Base-by-base conservation (phyloP, 345 rosid species). In the Euphorbia pulcherrima region DNA sequence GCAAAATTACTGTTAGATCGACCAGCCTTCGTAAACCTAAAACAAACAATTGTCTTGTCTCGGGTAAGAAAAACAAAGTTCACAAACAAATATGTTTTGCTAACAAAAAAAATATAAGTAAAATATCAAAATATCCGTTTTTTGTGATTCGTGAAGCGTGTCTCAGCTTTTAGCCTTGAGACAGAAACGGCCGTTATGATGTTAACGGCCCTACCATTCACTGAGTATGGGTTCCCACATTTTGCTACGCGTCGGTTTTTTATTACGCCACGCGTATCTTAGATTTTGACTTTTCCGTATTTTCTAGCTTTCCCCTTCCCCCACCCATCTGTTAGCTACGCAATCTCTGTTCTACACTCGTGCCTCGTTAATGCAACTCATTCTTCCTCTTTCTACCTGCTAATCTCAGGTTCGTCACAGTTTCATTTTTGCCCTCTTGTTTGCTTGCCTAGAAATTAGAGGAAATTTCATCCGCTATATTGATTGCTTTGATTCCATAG, bases 321-420 rank as follows among this genome's bases (percentile, higher is more conserved):
- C 8, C 33, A 35, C 35, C 16, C 50, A 4, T 10, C 37, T 8
- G 28, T 23, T 30, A 11, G 11, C 65, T 0, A 13, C 65, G 40
- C 12, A 62, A 30, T 14, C 13, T 24, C 12, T 3, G 11, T 58
- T 58, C 20, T 50, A n/a, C 10, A 6, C 24, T 50, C 24, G 7
- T 39, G 6, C 12, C n/a, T n/a, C n/a, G n/a, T n/a, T n/a, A n/a
- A n/a, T n/a, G n/a, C n/a, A n/a, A n/a, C n/a, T n/a, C n/a, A n/a
- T n/a, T n/a, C n/a, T n/a, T n/a, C 24, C n/a, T 13, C 28, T 53
- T 21, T 8, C 57, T 24, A 41, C 27, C 47, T 50, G 28, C 61
- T 27, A 24, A 27, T 1, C 68, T 41, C 60, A 64, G 79, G 81
- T 79, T 71, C 50, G 75, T 74, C 48, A 6, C 4, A n/a, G n/a